Evolutionary conservation across 75 land plant species (phyloP).

Genomic region (Adiantum capillusveneris): DNA sequence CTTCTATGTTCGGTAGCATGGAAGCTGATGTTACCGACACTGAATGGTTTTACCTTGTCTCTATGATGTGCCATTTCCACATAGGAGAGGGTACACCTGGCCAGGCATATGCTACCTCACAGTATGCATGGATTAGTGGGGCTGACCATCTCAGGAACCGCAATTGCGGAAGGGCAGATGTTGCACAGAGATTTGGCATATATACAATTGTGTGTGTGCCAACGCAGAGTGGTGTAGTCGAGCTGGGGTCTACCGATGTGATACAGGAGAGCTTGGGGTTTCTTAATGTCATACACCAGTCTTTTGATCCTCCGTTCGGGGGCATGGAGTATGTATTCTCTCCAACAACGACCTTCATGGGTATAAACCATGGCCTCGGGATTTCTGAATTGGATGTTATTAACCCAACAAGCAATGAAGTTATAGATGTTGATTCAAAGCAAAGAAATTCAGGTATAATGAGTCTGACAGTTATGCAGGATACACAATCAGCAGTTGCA

Average conservation of each 20-base stretch:
- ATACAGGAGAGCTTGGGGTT: constrained; percentile 23
- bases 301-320: no score
- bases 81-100: constrained; percentile 62
- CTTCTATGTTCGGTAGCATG: background rate
- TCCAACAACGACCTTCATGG: no score
- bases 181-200: constrained; percentile 50
- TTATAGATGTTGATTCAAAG: no score
- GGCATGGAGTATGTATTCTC: no score
- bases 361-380: no score
- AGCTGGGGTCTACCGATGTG: constrained; percentile 72
- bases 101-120: constrained; percentile 35
- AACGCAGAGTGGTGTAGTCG: constrained; percentile 49
- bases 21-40: constrained; percentile 80
- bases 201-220: constrained; percentile 72
- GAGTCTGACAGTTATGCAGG: no score
- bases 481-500: no score
- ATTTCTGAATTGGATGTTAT: no score
- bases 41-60: constrained; percentile 93
- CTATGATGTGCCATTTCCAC: constrained; percentile 74
- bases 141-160: constrained; percentile 22
- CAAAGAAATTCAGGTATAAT: no score
- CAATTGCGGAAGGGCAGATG: constrained; percentile 41
- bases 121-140: constrained; percentile 56
- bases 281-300: background rate
- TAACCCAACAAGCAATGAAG: no score